Evolutionary conservation across 345 rosid genomes (phyloP).

Genomic region (Kernera saxatilis): DNA sequence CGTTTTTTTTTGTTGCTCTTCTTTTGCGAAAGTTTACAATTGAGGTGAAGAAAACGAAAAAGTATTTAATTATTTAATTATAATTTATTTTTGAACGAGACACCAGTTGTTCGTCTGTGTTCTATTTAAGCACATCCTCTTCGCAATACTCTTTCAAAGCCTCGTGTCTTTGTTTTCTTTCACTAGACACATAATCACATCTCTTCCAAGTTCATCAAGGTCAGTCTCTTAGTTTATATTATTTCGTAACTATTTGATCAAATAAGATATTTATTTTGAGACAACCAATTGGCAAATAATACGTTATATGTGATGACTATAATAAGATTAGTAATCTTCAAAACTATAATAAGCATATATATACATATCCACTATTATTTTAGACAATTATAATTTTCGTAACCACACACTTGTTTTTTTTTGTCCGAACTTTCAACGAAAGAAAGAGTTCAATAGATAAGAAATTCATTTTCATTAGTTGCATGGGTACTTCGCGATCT

Average conservation of each 20-base stretch:
- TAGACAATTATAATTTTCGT: neutral
- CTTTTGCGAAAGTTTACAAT: conserved; percentile 44
- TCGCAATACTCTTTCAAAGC: conserved; percentile 27
- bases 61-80: conserved; percentile 9
- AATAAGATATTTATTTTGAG: neutral
- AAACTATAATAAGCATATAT: neutral
- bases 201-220: conserved; percentile 27
- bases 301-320: neutral
- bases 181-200: neutral
- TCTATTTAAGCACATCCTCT: conserved; percentile 40
- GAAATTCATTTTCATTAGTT: neutral
- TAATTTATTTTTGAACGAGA: conserved; percentile 12
- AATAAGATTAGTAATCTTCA: neutral
- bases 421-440: neutral
- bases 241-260: neutral
- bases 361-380: neutral
- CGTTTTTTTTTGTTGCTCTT: conserved; percentile 19
- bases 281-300: neutral
- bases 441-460: neutral
- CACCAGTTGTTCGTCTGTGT: conserved; percentile 38
- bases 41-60: conserved; percentile 56
- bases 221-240: conserved; percentile 15
- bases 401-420: neutral
- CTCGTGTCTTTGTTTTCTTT: conserved; percentile 16
- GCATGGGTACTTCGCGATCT: neutral